phyloP scores from a whole-genome alignment of 2,329 filamentous ascomycete species.

The Cladosporium sp. region DNA sequence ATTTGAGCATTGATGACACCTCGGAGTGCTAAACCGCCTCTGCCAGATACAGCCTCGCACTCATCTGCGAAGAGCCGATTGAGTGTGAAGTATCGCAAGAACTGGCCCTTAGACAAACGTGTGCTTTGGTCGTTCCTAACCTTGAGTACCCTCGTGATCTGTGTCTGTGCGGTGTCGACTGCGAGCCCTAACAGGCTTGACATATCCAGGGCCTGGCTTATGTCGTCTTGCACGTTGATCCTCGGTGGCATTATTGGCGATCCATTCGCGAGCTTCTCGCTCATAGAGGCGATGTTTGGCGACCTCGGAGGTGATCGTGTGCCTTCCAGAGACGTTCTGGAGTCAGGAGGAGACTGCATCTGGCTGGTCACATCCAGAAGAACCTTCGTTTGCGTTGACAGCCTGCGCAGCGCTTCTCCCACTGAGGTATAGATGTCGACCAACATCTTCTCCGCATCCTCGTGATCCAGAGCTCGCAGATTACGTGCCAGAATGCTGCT shows the following conservation, averaged over 20 bases:
- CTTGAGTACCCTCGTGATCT: constrained; percentile 73
- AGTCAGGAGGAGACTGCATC: constrained; percentile 51
- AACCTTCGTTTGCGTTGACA: constrained; percentile 90
- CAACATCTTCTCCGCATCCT: constrained; percentile 82
- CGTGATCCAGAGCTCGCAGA: constrained; percentile 76
- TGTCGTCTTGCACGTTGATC: constrained; percentile 63
- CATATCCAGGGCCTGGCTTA: constrained; percentile 75
- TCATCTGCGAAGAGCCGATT: constrained; percentile 84
- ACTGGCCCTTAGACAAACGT: constrained; percentile 66
- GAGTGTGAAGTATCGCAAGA: constrained; percentile 79
- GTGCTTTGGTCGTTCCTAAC: constrained; percentile 75
- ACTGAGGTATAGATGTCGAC: constrained; percentile 82
- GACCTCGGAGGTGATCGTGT: constrained; percentile 47
- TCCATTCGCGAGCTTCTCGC: constrained; percentile 42
- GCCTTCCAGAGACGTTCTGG: constrained; percentile 40
- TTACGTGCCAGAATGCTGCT: constrained; percentile 87
- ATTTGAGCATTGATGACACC: constrained; percentile 80
- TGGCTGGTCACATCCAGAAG: constrained; percentile 90
- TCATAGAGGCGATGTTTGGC: constrained; percentile 47
- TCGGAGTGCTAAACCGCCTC: constrained; percentile 74
- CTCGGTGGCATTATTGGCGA: constrained; percentile 22
- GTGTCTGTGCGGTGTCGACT: constrained; percentile 74
- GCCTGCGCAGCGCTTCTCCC: constrained; percentile 79
- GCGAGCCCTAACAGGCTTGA: constrained; percentile 76
- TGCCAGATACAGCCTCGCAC: constrained; percentile 80